Conservation (phyloP, 1,284 basidiomycete species). For the Malassezia obtusa region DNA sequence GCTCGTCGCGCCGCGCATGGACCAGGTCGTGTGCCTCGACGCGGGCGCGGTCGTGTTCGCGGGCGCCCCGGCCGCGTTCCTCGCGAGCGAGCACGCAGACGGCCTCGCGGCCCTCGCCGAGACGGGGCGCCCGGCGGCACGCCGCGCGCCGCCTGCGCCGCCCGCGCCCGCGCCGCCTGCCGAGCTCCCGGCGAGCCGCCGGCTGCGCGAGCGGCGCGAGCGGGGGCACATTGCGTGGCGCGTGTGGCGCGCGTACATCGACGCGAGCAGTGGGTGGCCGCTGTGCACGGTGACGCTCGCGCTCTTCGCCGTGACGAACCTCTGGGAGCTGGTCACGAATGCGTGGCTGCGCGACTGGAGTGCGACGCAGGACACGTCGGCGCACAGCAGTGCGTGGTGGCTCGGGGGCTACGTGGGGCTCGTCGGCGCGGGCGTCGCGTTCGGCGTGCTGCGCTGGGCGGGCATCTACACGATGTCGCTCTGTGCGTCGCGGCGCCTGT, state of each 20-base stretch:
- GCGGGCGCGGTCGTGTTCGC: slow-evolving; percentile 14
- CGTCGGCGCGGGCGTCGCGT: slow-evolving; percentile 39
- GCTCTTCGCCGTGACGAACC: slow-evolving; percentile 10
- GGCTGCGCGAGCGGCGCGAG: slow-evolving; percentile 7
- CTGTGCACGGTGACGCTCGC: slow-evolving; percentile 7
- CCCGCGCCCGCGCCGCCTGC: not conserved
- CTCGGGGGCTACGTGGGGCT: slow-evolving; percentile 12
- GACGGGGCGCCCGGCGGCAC: slow-evolving; percentile 41
- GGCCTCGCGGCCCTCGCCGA: slow-evolving; percentile 26
- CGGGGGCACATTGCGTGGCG: slow-evolving; percentile 15
- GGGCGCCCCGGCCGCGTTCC: slow-evolving; percentile 25
- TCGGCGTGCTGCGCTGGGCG: slow-evolving; percentile 24
- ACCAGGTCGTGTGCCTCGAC: slow-evolving; percentile 31
- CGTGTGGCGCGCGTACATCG: slow-evolving; percentile 21
- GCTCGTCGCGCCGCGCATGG: slow-evolving; percentile 20
- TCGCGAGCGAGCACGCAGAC: slow-evolving; percentile 27
- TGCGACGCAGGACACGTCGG: not conserved
- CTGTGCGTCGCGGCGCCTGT: slow-evolving; percentile 25
- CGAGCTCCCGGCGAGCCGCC: not conserved
- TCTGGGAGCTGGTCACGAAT: slow-evolving; percentile 19
- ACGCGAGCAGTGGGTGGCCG: slow-evolving; percentile 14
- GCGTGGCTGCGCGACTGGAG: slow-evolving; percentile 21
- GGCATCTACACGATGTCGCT: slow-evolving; percentile 17
- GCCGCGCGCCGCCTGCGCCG: not conserved
- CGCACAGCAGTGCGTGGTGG: slow-evolving; percentile 10